Evolutionary conservation across 1,284 basidiomycete species (phyloP), one percentile per base, ranked within the genome.

Genomic region (Trametes pubescens): DNA sequence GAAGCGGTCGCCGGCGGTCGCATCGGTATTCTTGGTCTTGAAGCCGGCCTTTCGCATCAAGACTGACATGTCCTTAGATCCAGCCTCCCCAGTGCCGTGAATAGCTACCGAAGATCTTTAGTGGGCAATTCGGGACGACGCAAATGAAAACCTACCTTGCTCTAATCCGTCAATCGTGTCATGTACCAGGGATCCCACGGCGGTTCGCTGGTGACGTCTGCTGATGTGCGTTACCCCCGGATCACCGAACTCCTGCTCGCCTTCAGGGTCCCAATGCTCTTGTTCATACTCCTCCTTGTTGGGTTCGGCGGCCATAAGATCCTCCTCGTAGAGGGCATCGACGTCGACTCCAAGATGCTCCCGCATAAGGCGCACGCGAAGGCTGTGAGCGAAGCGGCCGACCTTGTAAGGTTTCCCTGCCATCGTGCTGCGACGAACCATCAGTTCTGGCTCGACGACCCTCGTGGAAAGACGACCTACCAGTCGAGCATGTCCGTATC

Each of bases 291-390:
- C 84, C 1, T 80, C 76, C 59, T 84, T 81, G 1, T 82, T 76
- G 2, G 89, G 86, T 11, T 88, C 83, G 16, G 81, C 78, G 0
- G 81, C 79, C 82, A 89, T 87, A 22, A 92, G 77, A 61, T 88
- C 89, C 67, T 93, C 92, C 68, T 95, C 91, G 63, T 91, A 89
- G 70, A 98, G 82, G 9, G 88, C 86, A 74, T 99, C 97, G 26
- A 99, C 96, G 75, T 99, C 96, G 60, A 99, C 84, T 4, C 97
- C 97, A 60, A 97, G 81, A 76, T 99, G 97, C 76, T 99, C 97
- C 59, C 94, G 86, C 97, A 99, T 99, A 54, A 99, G 83, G 9
- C 96, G 89, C 54, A 99, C 84, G 11, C 97, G 91, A 29, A 99
- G 84, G 2, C 94, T 94, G 77, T 99, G 98, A 8, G 98, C 95